Evolutionary conservation across 2,329 filamentous ascomycete genomes (phyloP).

Genomic region (Blastomyces emzantsi): DNA sequence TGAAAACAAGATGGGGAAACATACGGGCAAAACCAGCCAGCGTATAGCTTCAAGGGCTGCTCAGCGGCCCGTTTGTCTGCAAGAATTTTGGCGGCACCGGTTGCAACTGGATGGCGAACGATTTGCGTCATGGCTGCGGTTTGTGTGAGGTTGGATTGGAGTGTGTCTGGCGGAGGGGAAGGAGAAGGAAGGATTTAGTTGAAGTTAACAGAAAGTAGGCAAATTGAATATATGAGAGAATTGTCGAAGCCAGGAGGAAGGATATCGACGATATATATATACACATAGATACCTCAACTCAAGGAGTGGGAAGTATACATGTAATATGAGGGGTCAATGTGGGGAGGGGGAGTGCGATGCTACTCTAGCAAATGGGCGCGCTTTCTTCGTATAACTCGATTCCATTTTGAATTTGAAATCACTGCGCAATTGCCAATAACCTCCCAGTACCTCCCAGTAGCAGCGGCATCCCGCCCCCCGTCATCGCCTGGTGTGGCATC

Average conservation of each 20-base stretch:
- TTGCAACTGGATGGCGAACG: slow-evolving; percentile 33
- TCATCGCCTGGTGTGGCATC: no score
- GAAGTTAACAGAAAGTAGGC: not conserved
- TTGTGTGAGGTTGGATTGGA: slow-evolving; percentile 14
- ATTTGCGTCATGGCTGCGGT: slow-evolving; percentile 32
- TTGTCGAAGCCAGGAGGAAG: not conserved
- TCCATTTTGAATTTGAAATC: not conserved
- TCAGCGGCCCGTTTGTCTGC: slow-evolving; percentile 28
- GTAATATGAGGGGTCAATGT: not conserved
- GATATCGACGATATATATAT: not conserved
- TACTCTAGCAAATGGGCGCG: not conserved
- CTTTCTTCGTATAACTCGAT: not conserved
- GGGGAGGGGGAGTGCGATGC: not conserved
- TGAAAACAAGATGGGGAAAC: slow-evolving; percentile 14
- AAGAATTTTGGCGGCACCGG: slow-evolving; percentile 34
- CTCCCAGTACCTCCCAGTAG: no score
- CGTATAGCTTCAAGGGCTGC: slow-evolving; percentile 52
- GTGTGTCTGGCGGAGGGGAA: not conserved
- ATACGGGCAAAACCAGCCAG: slow-evolving; percentile 62
- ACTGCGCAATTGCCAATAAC: not conserved
- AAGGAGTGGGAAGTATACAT: not conserved
- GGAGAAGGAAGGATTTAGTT: no score
- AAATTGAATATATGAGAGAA: not conserved
- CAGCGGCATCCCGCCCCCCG: no score
- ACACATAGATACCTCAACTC: no score